Evolutionary conservation across 108 stramenopile genomes (phyloP), one percentile per base, ranked within the genome.

Genomic region (Epithemia pelagica): DNA sequence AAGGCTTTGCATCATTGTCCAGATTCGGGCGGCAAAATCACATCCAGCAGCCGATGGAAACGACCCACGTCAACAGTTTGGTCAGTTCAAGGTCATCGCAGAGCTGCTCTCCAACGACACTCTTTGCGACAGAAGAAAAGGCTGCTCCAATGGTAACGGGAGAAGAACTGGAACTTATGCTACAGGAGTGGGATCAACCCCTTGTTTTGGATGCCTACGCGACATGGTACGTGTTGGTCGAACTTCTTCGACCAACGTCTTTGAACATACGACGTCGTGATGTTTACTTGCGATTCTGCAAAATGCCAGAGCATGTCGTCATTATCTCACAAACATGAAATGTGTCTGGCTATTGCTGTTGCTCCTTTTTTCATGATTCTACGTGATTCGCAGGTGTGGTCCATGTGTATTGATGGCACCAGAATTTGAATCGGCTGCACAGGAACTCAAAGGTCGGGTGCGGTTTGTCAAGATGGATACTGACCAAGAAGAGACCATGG

Each of bases 181-280:
- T 91, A 25, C 77, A 79, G 30, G 85, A 91, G 32, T 86, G 82
- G 87, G 90, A 91, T 51, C 54, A 55, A 27, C 90, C 90, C 20
- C 64, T 91, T 18, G 85, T 91, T 0, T 74, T 91, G 19, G 90
- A 91, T 77, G 90, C 90, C n/a, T 91, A 88, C 65, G 90, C 87
- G 1, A 91, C 89, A 20, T 91, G 86, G 85, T 86, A 58, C 59
- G 85, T 72, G 24, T 22, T 27, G 22, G 5, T 10, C 18, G 18
- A 52, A 15, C 15, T 19, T 52, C 52, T 52, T 52, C 52, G 52
- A 15, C 20, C 52, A 52, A 52, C 52, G 52, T 52, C n/a, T n/a
- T n/a, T n/a, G 32, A 32, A 15, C 15, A 32, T 24, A 63, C 10
- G 15, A 18, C 18, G 18, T 52, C 28, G 24, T 19, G 62, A 62